phyloP scores from a whole-genome alignment of 2,329 filamentous ascomycete genomes.

The Aspergillus eucalypticola region DNA sequence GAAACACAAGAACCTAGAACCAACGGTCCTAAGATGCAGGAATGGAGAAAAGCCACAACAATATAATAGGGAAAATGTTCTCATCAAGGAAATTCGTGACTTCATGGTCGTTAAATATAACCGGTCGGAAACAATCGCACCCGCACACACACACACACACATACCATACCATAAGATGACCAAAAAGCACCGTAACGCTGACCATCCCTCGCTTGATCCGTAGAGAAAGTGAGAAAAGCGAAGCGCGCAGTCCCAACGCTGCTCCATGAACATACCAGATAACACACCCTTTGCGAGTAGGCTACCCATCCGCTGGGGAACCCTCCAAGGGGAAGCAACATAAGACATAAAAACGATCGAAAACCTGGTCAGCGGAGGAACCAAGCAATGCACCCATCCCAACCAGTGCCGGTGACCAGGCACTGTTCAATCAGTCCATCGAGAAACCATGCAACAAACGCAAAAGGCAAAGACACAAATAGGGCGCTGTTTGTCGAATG shows the following conservation, averaged over 20 bases:
- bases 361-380: not conserved
- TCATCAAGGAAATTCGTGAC: slow-evolving; percentile 38
- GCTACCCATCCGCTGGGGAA: not conserved
- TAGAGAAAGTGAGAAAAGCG: slow-evolving; percentile 16
- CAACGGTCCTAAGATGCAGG: slow-evolving; percentile 10
- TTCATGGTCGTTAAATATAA: slow-evolving; percentile 39
- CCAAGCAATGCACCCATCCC: not conserved
- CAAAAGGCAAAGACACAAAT: not conserved
- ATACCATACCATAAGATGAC: slow-evolving; percentile 17
- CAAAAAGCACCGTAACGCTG: slow-evolving; percentile 23
- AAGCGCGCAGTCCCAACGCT: slow-evolving; percentile 14
- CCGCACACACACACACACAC: slow-evolving; percentile 8
- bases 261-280: slow-evolving; percentile 18
- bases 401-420: not conserved
- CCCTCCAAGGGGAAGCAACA: not conserved
- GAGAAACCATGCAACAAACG: not conserved
- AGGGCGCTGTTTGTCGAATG: not conserved
- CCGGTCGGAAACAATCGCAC: slow-evolving; percentile 23
- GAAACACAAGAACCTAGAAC: slow-evolving; percentile 1
- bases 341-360: slow-evolving; percentile 13
- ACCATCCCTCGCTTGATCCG: slow-evolving; percentile 17
- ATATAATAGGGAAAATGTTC: slow-evolving; percentile 16
- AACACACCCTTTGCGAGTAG: slow-evolving; percentile 15
- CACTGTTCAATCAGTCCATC: not conserved
- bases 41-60: slow-evolving; percentile 20